A percentile compares a stretch with the other conserved stretches of the same genome.
These are phyloP conservation scores for Mortierella sp. DNA, from an alignment of 371 early-diverging fungal genomes.

Conservation along the genomic window DNA sequence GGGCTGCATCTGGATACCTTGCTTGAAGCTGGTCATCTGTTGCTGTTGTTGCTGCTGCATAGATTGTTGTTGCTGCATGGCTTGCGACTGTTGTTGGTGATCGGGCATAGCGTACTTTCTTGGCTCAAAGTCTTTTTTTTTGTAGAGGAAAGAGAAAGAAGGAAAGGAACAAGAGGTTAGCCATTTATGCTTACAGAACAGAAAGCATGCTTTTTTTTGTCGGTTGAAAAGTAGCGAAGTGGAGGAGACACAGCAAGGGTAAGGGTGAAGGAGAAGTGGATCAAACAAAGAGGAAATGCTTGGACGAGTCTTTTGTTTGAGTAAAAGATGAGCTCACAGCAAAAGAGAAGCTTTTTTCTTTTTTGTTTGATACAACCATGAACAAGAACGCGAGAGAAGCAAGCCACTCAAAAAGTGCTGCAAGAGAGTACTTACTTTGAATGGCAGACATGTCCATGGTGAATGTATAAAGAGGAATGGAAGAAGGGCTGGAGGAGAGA, in stretches of 20 bases:
- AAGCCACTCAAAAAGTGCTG: neutral
- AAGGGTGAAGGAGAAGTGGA: neutral
- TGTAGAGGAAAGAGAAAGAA: neutral
- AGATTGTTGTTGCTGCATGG: slow-evolving; percentile 1
- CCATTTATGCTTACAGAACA: neutral
- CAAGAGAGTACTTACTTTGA: slow-evolving; percentile 44
- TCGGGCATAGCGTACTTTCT: slow-evolving; percentile 50
- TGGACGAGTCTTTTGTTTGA: neutral
- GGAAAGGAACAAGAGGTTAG: slow-evolving; percentile 1
- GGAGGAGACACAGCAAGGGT: too few relatives aligned
- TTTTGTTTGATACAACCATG: neutral
- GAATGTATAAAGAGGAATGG: neutral
- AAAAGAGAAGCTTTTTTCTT: neutral
- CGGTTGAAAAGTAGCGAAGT: neutral
- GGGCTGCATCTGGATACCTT: slow-evolving; percentile 14
- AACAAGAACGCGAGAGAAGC: neutral
- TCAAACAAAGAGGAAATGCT: neutral
- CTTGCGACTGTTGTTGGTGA: slow-evolving; percentile 23
- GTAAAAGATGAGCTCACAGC: neutral
- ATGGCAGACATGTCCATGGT: slow-evolving; percentile 56
- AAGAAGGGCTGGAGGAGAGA: neutral
- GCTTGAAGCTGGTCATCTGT: slow-evolving; percentile 24
- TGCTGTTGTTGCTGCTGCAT: slow-evolving; percentile 23
- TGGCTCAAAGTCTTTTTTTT: slow-evolving; percentile 39
- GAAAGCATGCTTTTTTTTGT: neutral